These are phyloP conservation scores for Colletotrichum endophyticum DNA, from an alignment of 2,329 filamentous ascomycete genomes.

Conservation along the genomic window DNA sequence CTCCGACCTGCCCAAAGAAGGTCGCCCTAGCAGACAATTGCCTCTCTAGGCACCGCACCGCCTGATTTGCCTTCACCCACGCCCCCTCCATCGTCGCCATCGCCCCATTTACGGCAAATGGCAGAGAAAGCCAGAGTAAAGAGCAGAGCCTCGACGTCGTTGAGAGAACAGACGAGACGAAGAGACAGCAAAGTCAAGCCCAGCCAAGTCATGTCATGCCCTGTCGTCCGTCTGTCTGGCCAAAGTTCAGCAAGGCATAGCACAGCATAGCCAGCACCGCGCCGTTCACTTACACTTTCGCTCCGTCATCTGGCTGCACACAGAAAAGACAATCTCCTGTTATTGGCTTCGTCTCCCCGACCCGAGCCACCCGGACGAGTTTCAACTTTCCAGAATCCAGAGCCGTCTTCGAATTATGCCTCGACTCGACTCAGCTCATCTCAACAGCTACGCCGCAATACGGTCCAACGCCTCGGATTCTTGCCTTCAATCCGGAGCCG, in stretches of 20 bases:
- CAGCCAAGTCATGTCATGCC: neutral
- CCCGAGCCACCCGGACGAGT: neutral
- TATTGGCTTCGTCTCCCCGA: neutral
- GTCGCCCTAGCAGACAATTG: neutral
- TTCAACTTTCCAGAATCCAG: neutral
- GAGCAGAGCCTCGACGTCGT: neutral
- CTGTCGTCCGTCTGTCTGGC: neutral
- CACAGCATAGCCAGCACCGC: neutral
- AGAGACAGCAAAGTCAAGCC: neutral
- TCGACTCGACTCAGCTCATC: neutral
- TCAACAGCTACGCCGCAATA: neutral
- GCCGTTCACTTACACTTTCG: slow-evolving; percentile 11
- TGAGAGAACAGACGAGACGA: slow-evolving; percentile 12
- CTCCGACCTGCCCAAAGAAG: neutral
- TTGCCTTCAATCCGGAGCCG: neutral
- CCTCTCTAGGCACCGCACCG: slow-evolving; percentile 3
- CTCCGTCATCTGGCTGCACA: neutral
- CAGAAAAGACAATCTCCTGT: neutral
- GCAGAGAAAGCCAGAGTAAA: slow-evolving; percentile 5
- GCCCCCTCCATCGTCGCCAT: slow-evolving; percentile 11
- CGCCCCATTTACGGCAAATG: slow-evolving; percentile 14
- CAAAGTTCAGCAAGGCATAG: neutral
- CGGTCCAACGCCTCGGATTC: slow-evolving; percentile 1
- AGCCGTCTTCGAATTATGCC: neutral
- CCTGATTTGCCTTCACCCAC: neutral